Percentiles rank a stretch among this genome's conserved stretches.
These are phyloP conservation scores for Penicillium verhagenii DNA, from an alignment of 495 filamentous ascomycete genomes.

Conservation along the genomic window DNA sequence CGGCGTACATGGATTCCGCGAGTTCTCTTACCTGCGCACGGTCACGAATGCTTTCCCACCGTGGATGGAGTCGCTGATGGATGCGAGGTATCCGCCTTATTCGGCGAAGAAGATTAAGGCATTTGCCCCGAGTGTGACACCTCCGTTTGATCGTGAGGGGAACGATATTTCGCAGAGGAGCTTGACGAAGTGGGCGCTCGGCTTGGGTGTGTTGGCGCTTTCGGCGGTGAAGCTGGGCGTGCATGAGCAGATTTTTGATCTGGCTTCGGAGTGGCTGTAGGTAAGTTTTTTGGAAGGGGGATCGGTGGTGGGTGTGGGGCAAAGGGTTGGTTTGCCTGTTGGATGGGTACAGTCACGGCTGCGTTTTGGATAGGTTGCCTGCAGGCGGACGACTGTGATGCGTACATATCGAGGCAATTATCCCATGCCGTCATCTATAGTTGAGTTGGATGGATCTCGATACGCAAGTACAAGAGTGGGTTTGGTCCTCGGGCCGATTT, in stretches of 20 bases:
- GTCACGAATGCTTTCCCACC: constrained; percentile 33
- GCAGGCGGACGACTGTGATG: too few species aligned
- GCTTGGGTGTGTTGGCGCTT: constrained; percentile 15
- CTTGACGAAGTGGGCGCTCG: constrained; percentile 12
- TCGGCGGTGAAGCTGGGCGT: constrained; percentile 1
- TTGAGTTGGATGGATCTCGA: too few species aligned
- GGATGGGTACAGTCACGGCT: too few species aligned
- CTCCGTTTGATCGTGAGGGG: constrained; percentile 75
- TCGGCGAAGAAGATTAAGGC: constrained; percentile 49
- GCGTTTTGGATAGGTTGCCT: too few species aligned
- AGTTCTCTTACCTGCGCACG: constrained; percentile 70
- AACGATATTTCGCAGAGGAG: constrained; percentile 10
- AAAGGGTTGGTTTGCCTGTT: too few species aligned
- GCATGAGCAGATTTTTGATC: not conserved
- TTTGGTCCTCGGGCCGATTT: too few species aligned
- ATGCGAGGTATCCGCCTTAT: constrained; percentile 72
- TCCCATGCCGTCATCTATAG: too few species aligned
- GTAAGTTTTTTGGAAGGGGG: too few species aligned
- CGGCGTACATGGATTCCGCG: constrained; percentile 72
- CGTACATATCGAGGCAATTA: too few species aligned
- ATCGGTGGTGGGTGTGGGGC: too few species aligned
- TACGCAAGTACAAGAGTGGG: too few species aligned
- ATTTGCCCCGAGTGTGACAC: constrained; percentile 54
- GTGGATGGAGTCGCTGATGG: constrained; percentile 59
- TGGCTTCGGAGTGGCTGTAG: not conserved